These are phyloP conservation scores for Russula vinacea DNA, from an alignment of 768 basidiomycete species.

Conservation along the genomic window DNA sequence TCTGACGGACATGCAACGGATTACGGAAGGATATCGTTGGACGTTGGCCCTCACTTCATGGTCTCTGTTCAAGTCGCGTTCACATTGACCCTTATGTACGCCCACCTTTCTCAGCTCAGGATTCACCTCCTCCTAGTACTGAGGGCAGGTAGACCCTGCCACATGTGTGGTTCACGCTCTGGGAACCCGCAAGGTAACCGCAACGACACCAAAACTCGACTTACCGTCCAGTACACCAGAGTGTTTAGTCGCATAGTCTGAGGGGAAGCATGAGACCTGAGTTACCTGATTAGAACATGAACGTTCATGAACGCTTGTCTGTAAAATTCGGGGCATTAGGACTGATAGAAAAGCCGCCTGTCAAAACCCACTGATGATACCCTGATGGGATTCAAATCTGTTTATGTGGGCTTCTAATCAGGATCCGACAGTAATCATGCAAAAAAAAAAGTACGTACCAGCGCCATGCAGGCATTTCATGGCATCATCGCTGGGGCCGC, in stretches of 20 bases:
- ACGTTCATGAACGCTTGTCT: constrained; percentile 49
- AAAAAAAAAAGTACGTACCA: constrained; percentile 38
- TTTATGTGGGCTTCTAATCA: constrained; percentile 48
- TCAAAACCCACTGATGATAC: constrained; percentile 46
- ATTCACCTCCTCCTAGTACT: constrained; percentile 57
- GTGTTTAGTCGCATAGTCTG: constrained; percentile 60
- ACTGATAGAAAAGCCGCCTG: background rate
- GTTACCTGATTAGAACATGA: too few species aligned
- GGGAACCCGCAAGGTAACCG: background rate
- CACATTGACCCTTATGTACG: background rate
- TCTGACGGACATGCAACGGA: background rate
- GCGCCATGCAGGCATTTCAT: constrained; percentile 60
- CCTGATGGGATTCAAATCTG: constrained; percentile 50
- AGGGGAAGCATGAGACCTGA: constrained; percentile 58
- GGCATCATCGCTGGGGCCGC: constrained; percentile 58
- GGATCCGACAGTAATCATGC: background rate
- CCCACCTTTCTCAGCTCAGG: constrained; percentile 26
- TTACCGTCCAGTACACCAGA: constrained; percentile 57
- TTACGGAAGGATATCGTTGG: too few species aligned
- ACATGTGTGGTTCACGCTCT: constrained; percentile 67
- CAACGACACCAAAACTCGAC: constrained; percentile 29
- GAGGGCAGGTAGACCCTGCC: constrained; percentile 59
- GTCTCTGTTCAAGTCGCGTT: background rate
- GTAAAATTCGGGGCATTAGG: constrained; percentile 4
- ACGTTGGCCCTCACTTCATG: background rate